Base-by-base conservation (phyloP, 768 basidiomycete genomes). In the Tulasnella sp. region DNA sequence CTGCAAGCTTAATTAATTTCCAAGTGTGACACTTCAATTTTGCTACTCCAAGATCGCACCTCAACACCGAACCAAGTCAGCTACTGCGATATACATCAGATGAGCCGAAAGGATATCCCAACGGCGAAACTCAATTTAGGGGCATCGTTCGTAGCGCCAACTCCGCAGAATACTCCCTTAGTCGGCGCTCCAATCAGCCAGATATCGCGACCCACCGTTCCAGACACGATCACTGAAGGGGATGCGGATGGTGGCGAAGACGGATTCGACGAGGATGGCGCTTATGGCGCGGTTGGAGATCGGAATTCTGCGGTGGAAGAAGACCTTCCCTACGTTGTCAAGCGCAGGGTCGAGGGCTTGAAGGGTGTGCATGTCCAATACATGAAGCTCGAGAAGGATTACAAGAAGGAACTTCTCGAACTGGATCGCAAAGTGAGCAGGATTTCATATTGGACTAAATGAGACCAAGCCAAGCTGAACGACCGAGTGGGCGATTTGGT, bases 311-410 rank as follows among this genome's bases (percentile, higher is more conserved):
- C 93, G 13, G 97, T 96, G 74, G 81, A 98, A 74, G 92, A 96
- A 75, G 78, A 77, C 66, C 80, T 98, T 52, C 87, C 93, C 8
- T 73, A 77, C 47, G 82, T 85, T 45, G 82, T 94, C 68, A 88
- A 87, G 74, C 76, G 82, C 71, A 87, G 83, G 67, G 74, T 99
- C 67, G 88, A 94, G 73, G 95, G 84, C 15, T 77, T 99, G 68
- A 95, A 96, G 72, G 95, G 94, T 54, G 79, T 99, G 45, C 95
- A 97, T 73, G 83, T 82, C 67, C 85, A 91, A 75, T 92, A 96
- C 72, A 83, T 84, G 65, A 85, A 90, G 66, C 79, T 97, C 48
- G 91, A 96, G 70, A 88, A 87, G 67, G 80, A 92, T 77, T 91
- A 94, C 78, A 95, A 96, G 73, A 81, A 85, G 70, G 95, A 97